phyloP scores from a whole-genome alignment of 352 stramenopile genomes.

The Saprolegnia parasitica region DNA sequence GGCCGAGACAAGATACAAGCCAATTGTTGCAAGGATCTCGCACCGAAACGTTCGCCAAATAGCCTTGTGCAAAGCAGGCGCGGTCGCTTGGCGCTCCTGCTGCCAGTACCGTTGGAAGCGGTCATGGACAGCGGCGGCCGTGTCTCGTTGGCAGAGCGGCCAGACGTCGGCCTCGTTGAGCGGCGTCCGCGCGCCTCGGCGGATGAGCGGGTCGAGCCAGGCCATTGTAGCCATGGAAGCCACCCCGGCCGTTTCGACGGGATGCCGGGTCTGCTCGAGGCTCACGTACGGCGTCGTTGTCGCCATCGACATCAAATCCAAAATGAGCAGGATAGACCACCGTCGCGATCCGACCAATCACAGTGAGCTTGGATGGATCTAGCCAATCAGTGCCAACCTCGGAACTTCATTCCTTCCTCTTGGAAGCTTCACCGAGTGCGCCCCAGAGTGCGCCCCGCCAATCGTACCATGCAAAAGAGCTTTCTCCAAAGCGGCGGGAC shows the following conservation, averaged over 20 bases:
- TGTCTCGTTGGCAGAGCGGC: not conserved
- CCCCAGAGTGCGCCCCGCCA: too few relatives aligned
- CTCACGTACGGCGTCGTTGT: not conserved
- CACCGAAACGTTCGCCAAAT: not conserved
- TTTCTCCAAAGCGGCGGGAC: too few relatives aligned
- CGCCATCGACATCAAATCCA: not conserved
- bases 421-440: not conserved
- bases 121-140: not conserved
- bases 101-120: not conserved
- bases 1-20: not conserved
- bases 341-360: not conserved
- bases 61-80: not conserved
- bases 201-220: not conserved
- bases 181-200: not conserved
- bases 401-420: not conserved
- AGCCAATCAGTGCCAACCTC: not conserved
- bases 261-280: not conserved
- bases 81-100: not conserved
- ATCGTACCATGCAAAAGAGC: too few relatives aligned
- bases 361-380: too few relatives aligned
- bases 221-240: not conserved
- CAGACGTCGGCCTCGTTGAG: not conserved
- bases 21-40: slow-evolving; percentile 14
- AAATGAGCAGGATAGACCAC: not conserved
- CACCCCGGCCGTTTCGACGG: not conserved